Base-by-base conservation (phyloP, 2,329 filamentous ascomycete genomes). In the Fusarium odoratissimum region DNA sequence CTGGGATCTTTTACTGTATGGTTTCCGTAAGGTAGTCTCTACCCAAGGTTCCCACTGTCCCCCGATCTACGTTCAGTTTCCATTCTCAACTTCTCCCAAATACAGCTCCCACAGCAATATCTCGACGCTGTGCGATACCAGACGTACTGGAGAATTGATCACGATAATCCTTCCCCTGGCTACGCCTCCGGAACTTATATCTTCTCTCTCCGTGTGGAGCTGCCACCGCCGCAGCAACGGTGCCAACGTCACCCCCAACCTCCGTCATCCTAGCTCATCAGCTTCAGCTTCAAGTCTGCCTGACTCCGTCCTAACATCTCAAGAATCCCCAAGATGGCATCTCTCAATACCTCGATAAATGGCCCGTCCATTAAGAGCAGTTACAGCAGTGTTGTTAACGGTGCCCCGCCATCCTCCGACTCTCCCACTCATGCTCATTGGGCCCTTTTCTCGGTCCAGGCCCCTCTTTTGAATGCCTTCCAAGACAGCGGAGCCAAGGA, bases 401-500 rank as follows among this genome's bases (percentile, higher is more conserved):
- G 85, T 68, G 81, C 84, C 52, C 80, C 84, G 57, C 81, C 84
- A 31, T 83, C 86, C 38, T 86, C 87, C 40, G 87, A 86, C 80
- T 97, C 95, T 52, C 89, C 93, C 42, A 97, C 95, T 52, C 93
- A 93, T 79, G 95, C 90, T 71, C 93, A 95, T 86, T 99, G 96
- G 96, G 95, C 94, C 25, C 86, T 99, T 69, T 97, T 97, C 84
- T 93, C 93, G 12, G 96, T 99, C 44, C 93, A 96, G 81, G 93
- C 95, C 67, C 96, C 96, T 60, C 89, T 99, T 44, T 89, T 94
- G 80, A 98, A 93, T 84, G 95, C 95, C 67, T 99, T 99, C 82
- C 94, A 97, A 83, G 93, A 96, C 80, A 88, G 90, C 64, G 92
- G 90, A 42, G 87, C 90, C 74, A 98, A 98, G 85, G 95, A 98